Evolutionary conservation across 2,329 filamentous ascomycete genomes (phyloP).

Genomic region (Clonostachys chloroleuca): DNA sequence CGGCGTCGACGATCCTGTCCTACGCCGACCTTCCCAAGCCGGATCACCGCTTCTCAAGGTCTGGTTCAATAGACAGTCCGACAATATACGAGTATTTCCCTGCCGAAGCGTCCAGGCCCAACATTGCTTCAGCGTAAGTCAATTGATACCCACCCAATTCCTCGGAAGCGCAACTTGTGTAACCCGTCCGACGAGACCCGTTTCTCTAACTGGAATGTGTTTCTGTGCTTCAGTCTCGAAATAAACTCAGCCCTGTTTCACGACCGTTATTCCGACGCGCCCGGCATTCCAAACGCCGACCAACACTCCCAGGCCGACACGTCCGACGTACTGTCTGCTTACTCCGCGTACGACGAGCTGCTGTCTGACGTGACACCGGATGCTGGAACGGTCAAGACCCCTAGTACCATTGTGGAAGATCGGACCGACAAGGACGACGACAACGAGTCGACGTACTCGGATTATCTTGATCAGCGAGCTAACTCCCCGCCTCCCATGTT

Average conservation of each 20-base stretch:
- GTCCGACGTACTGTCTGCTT: slow-evolving; percentile 35
- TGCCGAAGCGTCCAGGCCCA: too few relatives aligned
- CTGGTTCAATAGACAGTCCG: slow-evolving; percentile 54
- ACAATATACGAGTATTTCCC: slow-evolving; percentile 52
- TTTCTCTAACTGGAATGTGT: slow-evolving; percentile 17
- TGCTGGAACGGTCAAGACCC: neutral
- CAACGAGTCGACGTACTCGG: slow-evolving; percentile 24
- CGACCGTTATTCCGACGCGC: slow-evolving; percentile 15
- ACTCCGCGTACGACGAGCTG: slow-evolving; percentile 38
- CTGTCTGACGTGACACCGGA: slow-evolving; percentile 23
- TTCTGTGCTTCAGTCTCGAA: slow-evolving; percentile 11
- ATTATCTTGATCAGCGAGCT: slow-evolving; percentile 27
- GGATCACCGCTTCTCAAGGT: slow-evolving; percentile 49
- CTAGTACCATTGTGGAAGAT: neutral
- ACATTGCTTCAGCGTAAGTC: neutral
- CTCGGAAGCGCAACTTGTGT: slow-evolving; percentile 2
- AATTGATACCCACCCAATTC: neutral
- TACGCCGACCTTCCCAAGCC: slow-evolving; percentile 39
- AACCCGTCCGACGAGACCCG: too few relatives aligned
- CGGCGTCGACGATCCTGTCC: slow-evolving; percentile 8
- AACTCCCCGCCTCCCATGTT: slow-evolving; percentile 40
- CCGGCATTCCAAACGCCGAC: slow-evolving; percentile 32
- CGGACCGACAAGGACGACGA: slow-evolving; percentile 19
- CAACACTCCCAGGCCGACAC: slow-evolving; percentile 34
- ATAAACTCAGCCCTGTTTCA: slow-evolving; percentile 5